Percentiles rank a stretch among this genome's conserved stretches.
Evolutionary conservation across 306 rosid genomes (phyloP).

Genomic region (Styphnolobium japonicum): DNA sequence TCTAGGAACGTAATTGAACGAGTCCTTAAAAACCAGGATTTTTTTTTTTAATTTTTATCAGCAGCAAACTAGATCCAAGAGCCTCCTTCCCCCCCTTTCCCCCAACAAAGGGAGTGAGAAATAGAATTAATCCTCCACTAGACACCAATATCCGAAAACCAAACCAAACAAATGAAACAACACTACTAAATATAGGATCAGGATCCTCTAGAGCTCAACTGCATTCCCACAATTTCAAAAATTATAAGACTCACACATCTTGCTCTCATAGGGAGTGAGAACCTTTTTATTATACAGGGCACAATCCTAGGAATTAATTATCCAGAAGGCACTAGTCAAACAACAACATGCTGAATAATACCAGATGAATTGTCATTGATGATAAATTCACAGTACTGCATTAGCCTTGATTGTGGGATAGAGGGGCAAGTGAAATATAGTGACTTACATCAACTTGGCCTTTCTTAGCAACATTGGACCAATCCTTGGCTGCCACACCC

Average conservation of each 20-base stretch:
- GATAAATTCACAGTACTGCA: no score
- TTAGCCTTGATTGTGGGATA: neutral
- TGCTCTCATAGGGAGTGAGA: no score
- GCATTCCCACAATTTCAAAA: no score
- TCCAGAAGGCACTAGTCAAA: neutral
- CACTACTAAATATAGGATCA: neutral
- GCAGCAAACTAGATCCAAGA: neutral
- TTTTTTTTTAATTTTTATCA: neutral
- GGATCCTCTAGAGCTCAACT: no score
- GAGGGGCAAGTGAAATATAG: neutral
- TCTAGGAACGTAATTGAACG: neutral
- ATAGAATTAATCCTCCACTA: neutral
- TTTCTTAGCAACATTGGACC: constrained; percentile 69
- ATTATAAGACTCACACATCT: no score
- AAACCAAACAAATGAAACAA: neutral
- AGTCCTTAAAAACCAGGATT: neutral
- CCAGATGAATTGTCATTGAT: neutral
- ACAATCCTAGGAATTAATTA: neutral
- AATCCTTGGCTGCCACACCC: constrained; percentile 58
- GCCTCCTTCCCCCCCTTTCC: neutral
- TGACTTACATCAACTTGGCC: constrained; percentile 60
- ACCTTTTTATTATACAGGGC: neutral
- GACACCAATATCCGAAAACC: neutral
- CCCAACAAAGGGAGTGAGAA: neutral
- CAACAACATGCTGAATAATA: neutral